Conservation (phyloP, 1,284 basidiomycete species). For the Singerocomus rubriflavus region DNA sequence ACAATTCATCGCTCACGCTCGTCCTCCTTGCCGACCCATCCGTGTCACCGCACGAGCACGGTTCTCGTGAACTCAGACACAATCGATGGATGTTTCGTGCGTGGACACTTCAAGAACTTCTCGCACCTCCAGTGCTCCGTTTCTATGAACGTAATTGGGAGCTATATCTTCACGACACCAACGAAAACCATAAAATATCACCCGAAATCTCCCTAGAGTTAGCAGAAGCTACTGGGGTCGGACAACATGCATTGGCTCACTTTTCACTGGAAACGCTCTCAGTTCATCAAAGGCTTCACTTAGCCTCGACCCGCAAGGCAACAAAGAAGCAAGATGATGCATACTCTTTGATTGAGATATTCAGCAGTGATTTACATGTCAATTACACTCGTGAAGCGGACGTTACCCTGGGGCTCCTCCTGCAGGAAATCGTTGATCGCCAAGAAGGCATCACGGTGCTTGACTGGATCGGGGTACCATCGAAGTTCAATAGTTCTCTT, state of each 20-base stretch:
- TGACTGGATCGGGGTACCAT: constrained; percentile 19
- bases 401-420: constrained; percentile 11
- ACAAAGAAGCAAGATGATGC: constrained; percentile 10
- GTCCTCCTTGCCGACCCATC: constrained; percentile 12
- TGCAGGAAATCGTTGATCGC: constrained; percentile 14
- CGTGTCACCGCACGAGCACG: not conserved
- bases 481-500: constrained; percentile 15
- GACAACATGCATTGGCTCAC: not conserved
- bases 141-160: constrained; percentile 5
- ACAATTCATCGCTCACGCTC: constrained; percentile 15
- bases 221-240: not conserved
- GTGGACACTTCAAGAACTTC: too few species aligned
- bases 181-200: constrained; percentile 11
- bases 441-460: constrained; percentile 8
- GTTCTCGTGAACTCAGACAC: constrained; percentile 1
- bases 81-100: constrained; percentile 21
- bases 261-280: constrained; percentile 8
- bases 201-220: constrained; percentile 2
- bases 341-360: constrained; percentile 18
- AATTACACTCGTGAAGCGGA: constrained; percentile 4
- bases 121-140: too few species aligned
- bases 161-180: not conserved
- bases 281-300: constrained; percentile 8
- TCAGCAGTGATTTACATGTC: constrained; percentile 9
- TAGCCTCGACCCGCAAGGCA: constrained; percentile 16